phyloP scores from a whole-genome alignment of 2,329 filamentous ascomycete genomes.

The Ceratocystis smalleyi region DNA sequence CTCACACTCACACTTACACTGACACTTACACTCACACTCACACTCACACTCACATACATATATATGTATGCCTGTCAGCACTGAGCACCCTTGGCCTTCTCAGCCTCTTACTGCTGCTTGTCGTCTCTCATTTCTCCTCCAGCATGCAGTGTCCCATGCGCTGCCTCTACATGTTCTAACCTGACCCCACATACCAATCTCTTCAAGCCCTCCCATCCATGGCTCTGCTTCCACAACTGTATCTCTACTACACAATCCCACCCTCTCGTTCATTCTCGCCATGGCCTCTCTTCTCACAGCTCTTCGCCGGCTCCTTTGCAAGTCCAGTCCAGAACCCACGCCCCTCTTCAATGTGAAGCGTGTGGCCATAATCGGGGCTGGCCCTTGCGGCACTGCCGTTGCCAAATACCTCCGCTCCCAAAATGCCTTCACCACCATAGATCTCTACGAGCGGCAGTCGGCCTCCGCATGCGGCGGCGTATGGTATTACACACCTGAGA shows the following conservation, averaged over 20 bases:
- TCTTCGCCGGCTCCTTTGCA: not conserved
- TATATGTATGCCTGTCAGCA: no score
- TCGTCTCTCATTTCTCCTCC: not conserved
- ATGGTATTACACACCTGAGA: constrained; percentile 59
- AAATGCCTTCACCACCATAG: constrained; percentile 49
- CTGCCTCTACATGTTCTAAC: not conserved
- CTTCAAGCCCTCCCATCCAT: not conserved
- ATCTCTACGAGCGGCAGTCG: constrained; percentile 67
- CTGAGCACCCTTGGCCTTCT: not conserved
- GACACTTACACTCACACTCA: no score
- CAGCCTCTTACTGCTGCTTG: not conserved
- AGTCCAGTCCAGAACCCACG: not conserved
- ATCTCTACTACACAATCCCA: not conserved
- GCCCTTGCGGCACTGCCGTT: constrained; percentile 60
- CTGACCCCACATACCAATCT: not conserved
- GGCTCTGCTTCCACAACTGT: not conserved
- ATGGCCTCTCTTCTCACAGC: constrained; percentile 9
- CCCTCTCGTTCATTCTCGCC: not conserved
- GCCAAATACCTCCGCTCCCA: constrained; percentile 69
- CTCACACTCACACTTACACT: no score
- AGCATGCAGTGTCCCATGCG: not conserved
- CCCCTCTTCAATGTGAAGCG: constrained; percentile 35
- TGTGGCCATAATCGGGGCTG: constrained; percentile 70
- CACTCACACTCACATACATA: no score
- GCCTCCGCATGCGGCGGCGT: constrained; percentile 52